Base-by-base conservation (phyloP, 2,329 filamentous ascomycete genomes). In the Ceratocystis ficicola region DNA sequence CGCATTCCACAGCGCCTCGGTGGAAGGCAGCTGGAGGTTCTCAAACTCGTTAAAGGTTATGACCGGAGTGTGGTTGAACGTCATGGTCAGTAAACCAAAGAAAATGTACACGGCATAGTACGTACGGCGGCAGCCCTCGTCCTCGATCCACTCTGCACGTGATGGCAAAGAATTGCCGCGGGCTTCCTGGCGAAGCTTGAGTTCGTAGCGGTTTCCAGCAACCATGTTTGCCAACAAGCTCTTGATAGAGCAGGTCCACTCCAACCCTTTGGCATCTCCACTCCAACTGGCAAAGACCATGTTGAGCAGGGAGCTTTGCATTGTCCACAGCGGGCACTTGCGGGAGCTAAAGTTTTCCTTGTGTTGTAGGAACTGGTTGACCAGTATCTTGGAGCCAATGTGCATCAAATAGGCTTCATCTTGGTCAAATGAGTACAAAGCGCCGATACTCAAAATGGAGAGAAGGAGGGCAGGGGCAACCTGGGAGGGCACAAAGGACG, bases 271-370 rank as follows among this genome's bases (percentile, higher is more conserved):
- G 44, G 94, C 88, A 73, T 97, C 94, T 72, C 94, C 94, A 75
- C 94, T 97, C 94, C 94, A 99, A 80, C 92, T 97, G 65, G 94
- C 91, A 75, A 99, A 97, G 70, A 96, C 87, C 94, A 97, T 97
- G 80, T 99, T 99, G 67, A 99, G 80, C 65, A 99, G 79, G 2
- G 92, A 95, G 74, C 90, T 90, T 75, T 99, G 94, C 90, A 97
- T 97, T 61, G 93, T 94, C 93, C 94, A 97, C 15, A 99, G 77
- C 3, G 94, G 94, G 72, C 93, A 97, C 75, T 96, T 97, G 71
- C 93, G 86, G 7, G 94, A 97, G 79, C 93, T 96, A 76, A 97
- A 97, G 77, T 95, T 96, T 75, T 96, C 92, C 80, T 96, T 96
- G 78, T 96, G 95, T 76, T 96, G 91, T 69, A 99, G 76, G 75